These are phyloP conservation scores for Danielia reshetovae DNA, from an alignment of 805 yeast species.

Conservation along the genomic window DNA sequence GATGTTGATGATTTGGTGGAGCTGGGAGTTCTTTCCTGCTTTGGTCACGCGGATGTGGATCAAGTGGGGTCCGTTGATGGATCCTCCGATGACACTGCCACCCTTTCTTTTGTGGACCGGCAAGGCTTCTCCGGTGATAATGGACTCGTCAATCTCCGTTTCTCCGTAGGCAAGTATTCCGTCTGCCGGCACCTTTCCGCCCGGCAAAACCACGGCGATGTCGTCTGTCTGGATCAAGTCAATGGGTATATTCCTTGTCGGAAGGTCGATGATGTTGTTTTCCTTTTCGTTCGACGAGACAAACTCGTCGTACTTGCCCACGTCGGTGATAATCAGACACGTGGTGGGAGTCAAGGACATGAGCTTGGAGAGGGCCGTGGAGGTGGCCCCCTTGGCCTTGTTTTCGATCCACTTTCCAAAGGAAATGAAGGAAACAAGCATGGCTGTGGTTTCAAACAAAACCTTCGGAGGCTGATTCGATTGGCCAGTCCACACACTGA, in stretches of 20 bases:
- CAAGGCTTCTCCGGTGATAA: conserved; percentile 86
- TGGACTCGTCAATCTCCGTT: conserved; percentile 83
- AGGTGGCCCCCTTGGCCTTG: conserved; percentile 89
- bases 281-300: conserved; percentile 4
- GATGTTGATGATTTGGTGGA: conserved; percentile 79
- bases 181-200: conserved; percentile 88
- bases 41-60: conserved; percentile 63
- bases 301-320: conserved; percentile 19
- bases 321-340: conserved; percentile 59
- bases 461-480: conserved; percentile 54
- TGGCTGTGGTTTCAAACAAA: conserved; percentile 80
- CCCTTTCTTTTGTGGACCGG: conserved; percentile 65
- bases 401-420: conserved; percentile 91
- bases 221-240: conserved; percentile 79
- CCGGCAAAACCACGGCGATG: conserved; percentile 74
- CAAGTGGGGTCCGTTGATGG: conserved; percentile 76
- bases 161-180: conserved; percentile 75
- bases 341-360: conserved; percentile 76
- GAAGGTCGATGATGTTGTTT: conserved; percentile 21
- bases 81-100: conserved; percentile 78
- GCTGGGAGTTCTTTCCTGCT: conserved; percentile 80
- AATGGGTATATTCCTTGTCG: conserved; percentile 53
- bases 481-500: conserved; percentile 42
- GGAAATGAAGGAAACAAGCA: conserved; percentile 80
- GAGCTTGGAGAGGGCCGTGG: conserved; percentile 78